Evolutionary conservation across 2,329 filamentous ascomycete genomes (phyloP), one percentile per base, ranked within the genome.

Genomic region (Phyllosticta citrichinensis): DNA sequence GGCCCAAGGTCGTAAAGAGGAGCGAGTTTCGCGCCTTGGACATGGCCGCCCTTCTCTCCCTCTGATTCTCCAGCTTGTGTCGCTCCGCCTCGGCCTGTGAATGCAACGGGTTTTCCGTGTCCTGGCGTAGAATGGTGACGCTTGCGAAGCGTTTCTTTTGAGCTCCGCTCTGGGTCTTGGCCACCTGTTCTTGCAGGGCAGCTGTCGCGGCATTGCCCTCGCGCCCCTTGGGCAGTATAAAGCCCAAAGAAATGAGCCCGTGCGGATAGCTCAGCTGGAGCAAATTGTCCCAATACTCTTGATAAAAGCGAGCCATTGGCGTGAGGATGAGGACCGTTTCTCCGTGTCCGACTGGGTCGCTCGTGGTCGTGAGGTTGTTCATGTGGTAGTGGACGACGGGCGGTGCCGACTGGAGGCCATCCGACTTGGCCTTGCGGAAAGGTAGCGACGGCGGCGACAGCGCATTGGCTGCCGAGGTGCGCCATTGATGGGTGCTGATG

Each of bases 241-340:
- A 99, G 50, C 91, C 94, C 27, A 99, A 81, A 0, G 91, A 95
- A 70, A 99, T 95, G 65, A 97, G 84, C 63, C 96, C 89, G 76
- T 97, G 94, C 2, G 94, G 94, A 73, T 97, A 99, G 69, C 77
- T 82, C 61, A 99, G 82, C 71, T 84, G 84, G 66, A 92, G 74
- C 27, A 99, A 80, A 69, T 97, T 99, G 73, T 95, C 87, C 93
- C 94, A 99, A 79, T 97, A 99, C 67, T 83, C 86, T 68, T 89
- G 87, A 75, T 97, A 97, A 80, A 97, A 99, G 64, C 89, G 85
- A 33, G 91, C 88, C 76, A 99, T 86, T 10, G 94, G 94, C 1
- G 94, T 97, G 63, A 99, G 83, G 70, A 99, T 89, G 60, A 99
- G 85, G 63, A 99, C 82, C 57, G 87, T 88, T 78, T 99, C 94